Evolutionary conservation across 2,329 filamentous ascomycete genomes (phyloP).

Genomic region (Daldinia sp.): DNA sequence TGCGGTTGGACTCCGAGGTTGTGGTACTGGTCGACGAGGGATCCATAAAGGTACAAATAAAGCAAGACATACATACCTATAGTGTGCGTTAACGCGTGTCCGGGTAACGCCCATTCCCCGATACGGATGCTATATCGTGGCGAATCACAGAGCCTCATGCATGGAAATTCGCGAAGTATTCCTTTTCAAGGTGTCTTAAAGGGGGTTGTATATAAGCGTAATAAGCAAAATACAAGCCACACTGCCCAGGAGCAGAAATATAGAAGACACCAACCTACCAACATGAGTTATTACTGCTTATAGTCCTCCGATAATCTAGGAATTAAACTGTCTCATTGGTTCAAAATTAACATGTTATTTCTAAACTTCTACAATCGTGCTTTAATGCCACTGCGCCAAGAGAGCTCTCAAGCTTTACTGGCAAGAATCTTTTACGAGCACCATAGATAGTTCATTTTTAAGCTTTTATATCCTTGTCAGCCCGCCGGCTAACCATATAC

Average conservation of each 20-base stretch:
- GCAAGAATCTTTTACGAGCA: background rate
- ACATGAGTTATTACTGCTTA: conserved; percentile 2
- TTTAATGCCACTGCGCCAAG: too few relatives aligned
- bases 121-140: conserved; percentile 26
- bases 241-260: background rate
- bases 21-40: conserved; percentile 14
- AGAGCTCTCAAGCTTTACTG: background rate
- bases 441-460: background rate
- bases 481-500: background rate
- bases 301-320: conserved; percentile 9
- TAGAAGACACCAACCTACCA: background rate
- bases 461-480: background rate
- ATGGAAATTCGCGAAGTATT: conserved; percentile 41
- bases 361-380: background rate
- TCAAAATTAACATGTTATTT: background rate
- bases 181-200: conserved; percentile 27
- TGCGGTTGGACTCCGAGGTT: conserved; percentile 33
- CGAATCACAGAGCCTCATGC: conserved; percentile 34
- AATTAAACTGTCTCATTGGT: conserved; percentile 15
- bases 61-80: conserved; percentile 32
- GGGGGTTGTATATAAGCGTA: conserved; percentile 11
- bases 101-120: conserved; percentile 12
- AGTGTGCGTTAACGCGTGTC: conserved; percentile 20
- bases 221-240: conserved; percentile 22
- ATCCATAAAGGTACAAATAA: conserved; percentile 1